These are phyloP conservation scores for Ceratocystis cacaofunesta DNA, from an alignment of 2,329 filamentous ascomycete species.

Conservation along the genomic window DNA sequence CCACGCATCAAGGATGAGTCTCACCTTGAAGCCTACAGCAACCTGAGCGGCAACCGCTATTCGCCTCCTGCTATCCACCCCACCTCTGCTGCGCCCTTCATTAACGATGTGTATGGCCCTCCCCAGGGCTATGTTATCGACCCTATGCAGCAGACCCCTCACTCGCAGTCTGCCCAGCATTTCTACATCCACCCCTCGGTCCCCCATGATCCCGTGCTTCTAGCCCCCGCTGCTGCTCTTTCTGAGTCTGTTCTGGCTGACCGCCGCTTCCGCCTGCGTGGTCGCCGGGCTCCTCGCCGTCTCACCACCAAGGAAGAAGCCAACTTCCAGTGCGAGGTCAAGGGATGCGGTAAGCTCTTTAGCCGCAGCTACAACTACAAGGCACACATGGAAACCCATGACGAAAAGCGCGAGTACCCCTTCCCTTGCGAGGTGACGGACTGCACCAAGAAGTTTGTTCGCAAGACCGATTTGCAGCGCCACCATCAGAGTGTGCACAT, in stretches of 20 bases:
- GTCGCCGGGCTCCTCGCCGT: constrained; percentile 31
- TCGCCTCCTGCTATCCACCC: constrained; percentile 28
- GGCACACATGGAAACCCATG: constrained; percentile 72
- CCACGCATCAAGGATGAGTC: constrained; percentile 30
- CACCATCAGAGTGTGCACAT: constrained; percentile 55
- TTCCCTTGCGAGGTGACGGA: constrained; percentile 49
- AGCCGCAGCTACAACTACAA: constrained; percentile 76
- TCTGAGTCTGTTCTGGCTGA: constrained; percentile 8
- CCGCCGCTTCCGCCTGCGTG: constrained; percentile 16
- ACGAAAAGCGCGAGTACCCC: constrained; percentile 55
- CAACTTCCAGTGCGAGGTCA: constrained; percentile 52
- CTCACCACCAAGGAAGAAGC: constrained; percentile 53
- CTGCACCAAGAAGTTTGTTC: constrained; percentile 64
- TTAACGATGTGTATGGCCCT: constrained; percentile 15
- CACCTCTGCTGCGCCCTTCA: constrained; percentile 14
- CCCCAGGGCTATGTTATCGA: constrained; percentile 19
- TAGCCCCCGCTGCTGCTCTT: constrained; percentile 18
- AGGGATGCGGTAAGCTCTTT: constrained; percentile 63
- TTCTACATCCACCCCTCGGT: not conserved
- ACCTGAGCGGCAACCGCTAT: constrained; percentile 22
- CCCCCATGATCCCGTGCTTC: not conserved
- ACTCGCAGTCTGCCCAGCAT: not conserved
- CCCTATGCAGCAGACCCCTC: constrained; percentile 10
- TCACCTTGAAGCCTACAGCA: constrained; percentile 6
- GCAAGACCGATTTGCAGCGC: constrained; percentile 61